phyloP scores from a whole-genome alignment of 306 rosid genomes.

The Ziziphus jujuba region DNA sequence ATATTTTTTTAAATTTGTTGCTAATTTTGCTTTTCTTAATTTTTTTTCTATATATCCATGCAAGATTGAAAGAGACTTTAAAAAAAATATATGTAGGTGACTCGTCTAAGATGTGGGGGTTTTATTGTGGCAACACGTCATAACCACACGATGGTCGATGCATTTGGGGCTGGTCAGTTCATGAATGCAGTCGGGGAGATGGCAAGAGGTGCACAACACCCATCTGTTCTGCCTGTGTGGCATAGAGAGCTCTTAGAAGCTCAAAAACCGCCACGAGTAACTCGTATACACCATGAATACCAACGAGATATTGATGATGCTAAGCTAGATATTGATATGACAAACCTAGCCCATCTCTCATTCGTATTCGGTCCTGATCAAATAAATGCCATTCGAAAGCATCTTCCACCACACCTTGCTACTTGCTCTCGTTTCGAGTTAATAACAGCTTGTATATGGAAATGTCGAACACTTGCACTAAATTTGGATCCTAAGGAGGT shows the following conservation, averaged over 20 bases:
- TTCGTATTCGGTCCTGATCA: slow-evolving; percentile 3
- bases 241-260: slow-evolving; percentile 31
- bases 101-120: slow-evolving; percentile 33
- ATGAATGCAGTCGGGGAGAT: slow-evolving; percentile 26
- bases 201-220: slow-evolving; percentile 12
- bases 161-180: slow-evolving; percentile 5
- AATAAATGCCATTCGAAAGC: neutral
- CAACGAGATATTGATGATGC: neutral
- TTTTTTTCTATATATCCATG: no score
- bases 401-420: neutral
- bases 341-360: neutral
- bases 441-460: slow-evolving; percentile 23
- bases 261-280: slow-evolving; percentile 25
- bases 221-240: slow-evolving; percentile 31
- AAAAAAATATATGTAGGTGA: slow-evolving; percentile 8
- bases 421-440: slow-evolving; percentile 12
- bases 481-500: neutral
- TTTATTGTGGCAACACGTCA: slow-evolving; percentile 32
- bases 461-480: slow-evolving; percentile 9
- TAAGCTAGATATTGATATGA: neutral
- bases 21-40: no score
- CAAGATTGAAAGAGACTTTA: no score
- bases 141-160: slow-evolving; percentile 38
- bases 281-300: slow-evolving; percentile 21
- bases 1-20: no score